Base-by-base conservation (phyloP, 305 asterid species). In the Fraxinus floribunda region DNA sequence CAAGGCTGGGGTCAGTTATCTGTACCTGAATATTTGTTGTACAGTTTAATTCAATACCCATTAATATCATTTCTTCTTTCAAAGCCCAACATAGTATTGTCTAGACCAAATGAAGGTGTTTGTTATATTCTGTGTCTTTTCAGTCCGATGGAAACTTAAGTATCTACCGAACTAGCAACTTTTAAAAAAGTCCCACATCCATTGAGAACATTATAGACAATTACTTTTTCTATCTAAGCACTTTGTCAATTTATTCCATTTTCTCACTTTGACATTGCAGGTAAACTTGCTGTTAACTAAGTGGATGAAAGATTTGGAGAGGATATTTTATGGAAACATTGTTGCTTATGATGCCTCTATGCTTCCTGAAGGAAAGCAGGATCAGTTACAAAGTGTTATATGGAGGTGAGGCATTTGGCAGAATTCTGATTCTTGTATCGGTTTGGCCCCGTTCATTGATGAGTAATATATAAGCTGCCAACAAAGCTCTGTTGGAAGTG, bases 271-370 rank as follows among this genome's bases (percentile, higher is more conserved):
- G 55, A 64, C 74, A 78, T 82, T 84, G 77, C 93, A 94, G 97
- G 98, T 93, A 74, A 93, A 93, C 81, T 90, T 94, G 82, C 84
- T 94, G 83, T 84, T 94, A 80, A 79, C 76, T 32, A 93, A 89
- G 86, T 94, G 97, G 97, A 93, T 94, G 97, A 94, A 92, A 84
- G 95, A 93, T 86, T 80, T 94, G 92, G 98, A 94, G 85, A 93
- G 84, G 88, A 92, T 94, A 89, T 93, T 94, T 89, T 94, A 91
- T 71, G 97, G 97, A 82, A 93, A 92, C 80, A 83, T 94, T 79
- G 92, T 92, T 85, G 97, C 97, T 29, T 93, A 90, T 82, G 94
- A 94, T 89, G 91, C 91, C 84, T 95, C 97, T 83, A 68, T 90
- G 83, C 85, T 88, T 41, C 87, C 87, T 16, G 89, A 84, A 44